phyloP scores from a whole-genome alignment of 768 basidiomycete species.

The Strobilomyces confusus region DNA sequence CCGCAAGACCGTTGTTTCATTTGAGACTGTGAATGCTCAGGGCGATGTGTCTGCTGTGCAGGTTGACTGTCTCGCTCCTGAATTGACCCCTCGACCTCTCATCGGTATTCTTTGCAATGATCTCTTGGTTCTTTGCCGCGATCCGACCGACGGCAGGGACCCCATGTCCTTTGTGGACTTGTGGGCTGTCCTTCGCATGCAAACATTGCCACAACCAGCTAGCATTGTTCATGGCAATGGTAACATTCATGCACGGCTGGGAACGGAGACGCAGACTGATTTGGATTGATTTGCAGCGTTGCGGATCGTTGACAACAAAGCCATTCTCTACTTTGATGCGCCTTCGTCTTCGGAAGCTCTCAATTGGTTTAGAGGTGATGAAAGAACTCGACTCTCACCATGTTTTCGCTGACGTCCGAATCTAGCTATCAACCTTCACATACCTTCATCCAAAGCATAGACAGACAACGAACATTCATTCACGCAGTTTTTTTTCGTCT shows the following conservation, averaged over 20 bases:
- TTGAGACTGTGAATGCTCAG: conserved; percentile 74
- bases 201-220: conserved; percentile 85
- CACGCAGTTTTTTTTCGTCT: conserved; percentile 3
- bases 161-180: conserved; percentile 74
- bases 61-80: conserved; percentile 86
- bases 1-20: conserved; percentile 75
- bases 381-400: conserved; percentile 7
- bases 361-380: conserved; percentile 83
- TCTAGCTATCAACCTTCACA: conserved; percentile 84
- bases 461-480: conserved; percentile 30
- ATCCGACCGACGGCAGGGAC: conserved; percentile 79
- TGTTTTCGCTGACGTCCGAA: conserved; percentile 4
- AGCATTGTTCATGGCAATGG: conserved; percentile 87
- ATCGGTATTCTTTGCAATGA: conserved; percentile 90
- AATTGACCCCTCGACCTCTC: conserved; percentile 73
- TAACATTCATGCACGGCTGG: conserved; percentile 28
- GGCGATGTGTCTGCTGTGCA: conserved; percentile 80
- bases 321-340: conserved; percentile 85
- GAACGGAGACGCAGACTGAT: conserved; percentile 5
- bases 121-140: conserved; percentile 85
- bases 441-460: conserved; percentile 76
- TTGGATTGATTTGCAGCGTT: conserved; percentile 45
- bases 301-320: conserved; percentile 88
- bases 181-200: conserved; percentile 97
- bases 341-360: conserved; percentile 80